Evolutionary conservation across 768 basidiomycete species (phyloP).

Genomic region (Pisolithus marmoratus): DNA sequence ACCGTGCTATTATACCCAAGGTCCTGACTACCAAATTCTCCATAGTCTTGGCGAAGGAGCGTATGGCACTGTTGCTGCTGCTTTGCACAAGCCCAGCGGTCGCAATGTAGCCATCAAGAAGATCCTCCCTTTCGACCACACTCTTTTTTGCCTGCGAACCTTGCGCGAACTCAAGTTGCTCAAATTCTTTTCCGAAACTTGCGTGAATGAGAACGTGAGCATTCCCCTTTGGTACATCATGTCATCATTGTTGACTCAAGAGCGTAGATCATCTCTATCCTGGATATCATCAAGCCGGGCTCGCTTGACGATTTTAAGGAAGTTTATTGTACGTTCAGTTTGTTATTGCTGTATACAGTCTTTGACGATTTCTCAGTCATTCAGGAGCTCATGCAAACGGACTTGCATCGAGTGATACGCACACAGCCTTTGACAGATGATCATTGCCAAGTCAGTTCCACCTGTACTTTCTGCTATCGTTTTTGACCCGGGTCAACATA

Average conservation of each 20-base stretch:
- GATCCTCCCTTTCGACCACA: conserved; percentile 91
- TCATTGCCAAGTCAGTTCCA: conserved; percentile 59
- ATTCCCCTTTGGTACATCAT: too few species aligned
- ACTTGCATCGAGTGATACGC: conserved; percentile 85
- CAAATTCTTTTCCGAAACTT: conserved; percentile 76
- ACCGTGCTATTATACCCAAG: conserved; percentile 28
- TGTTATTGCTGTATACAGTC: background rate
- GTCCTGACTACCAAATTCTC: conserved; percentile 68
- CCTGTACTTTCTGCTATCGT: background rate
- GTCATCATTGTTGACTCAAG: too few species aligned
- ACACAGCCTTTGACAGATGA: conserved; percentile 89
- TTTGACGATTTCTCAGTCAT: conserved; percentile 43
- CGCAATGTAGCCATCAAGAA: conserved; percentile 94
- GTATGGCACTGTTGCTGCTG: conserved; percentile 87
- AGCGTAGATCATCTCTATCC: conserved; percentile 79
- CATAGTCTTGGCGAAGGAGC: conserved; percentile 80
- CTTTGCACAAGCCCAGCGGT: conserved; percentile 74
- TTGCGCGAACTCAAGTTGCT: conserved; percentile 88
- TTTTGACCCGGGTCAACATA: conserved; percentile 24
- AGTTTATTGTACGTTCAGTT: conserved; percentile 60
- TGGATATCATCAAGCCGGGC: conserved; percentile 84
- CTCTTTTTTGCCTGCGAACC: conserved; percentile 85
- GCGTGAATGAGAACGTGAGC: conserved; percentile 71
- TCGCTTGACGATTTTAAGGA: conserved; percentile 76
- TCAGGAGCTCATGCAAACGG: conserved; percentile 88